Conservation (phyloP, 768 basidiomycete species). For the Rhodotorula diobovata region DNA sequence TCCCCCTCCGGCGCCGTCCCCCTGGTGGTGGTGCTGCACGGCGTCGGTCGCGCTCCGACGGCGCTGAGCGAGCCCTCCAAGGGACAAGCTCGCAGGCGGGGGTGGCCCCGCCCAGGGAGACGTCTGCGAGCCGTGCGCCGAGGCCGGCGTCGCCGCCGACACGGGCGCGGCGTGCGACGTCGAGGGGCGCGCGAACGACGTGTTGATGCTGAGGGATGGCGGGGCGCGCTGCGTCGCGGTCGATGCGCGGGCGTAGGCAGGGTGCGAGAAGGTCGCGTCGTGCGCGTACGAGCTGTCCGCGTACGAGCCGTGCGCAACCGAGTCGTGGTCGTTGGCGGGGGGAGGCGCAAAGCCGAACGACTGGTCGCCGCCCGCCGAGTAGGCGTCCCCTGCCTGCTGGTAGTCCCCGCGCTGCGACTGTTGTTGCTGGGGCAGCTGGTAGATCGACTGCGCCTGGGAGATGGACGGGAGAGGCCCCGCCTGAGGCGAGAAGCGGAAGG, state of each 20-base stretch:
- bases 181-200: neutral
- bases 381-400: too few relatives aligned
- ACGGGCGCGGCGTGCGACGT: constrained; percentile 9
- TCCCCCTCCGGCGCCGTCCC: too few relatives aligned
- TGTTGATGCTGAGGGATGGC: neutral
- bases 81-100: neutral
- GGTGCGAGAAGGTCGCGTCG: constrained; percentile 1
- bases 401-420: neutral
- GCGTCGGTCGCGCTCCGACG: neutral
- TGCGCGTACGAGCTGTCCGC: neutral
- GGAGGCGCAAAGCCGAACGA: neutral
- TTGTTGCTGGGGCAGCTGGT: neutral
- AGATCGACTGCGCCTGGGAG: neutral
- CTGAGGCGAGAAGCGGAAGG: neutral
- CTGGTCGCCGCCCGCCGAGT: too few relatives aligned
- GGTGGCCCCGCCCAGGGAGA: constrained; percentile 22
- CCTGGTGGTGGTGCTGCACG: neutral
- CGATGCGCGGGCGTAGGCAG: constrained; percentile 12
- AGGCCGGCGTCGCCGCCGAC: neutral
- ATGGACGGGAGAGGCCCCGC: neutral
- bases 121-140: neutral
- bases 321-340: neutral
- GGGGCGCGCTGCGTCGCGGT: constrained; percentile 2
- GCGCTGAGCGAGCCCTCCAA: constrained; percentile 10
- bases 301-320: constrained; percentile 19